Base-by-base conservation (phyloP, 805 yeast genomes). In the Saturnispora halmiae region DNA sequence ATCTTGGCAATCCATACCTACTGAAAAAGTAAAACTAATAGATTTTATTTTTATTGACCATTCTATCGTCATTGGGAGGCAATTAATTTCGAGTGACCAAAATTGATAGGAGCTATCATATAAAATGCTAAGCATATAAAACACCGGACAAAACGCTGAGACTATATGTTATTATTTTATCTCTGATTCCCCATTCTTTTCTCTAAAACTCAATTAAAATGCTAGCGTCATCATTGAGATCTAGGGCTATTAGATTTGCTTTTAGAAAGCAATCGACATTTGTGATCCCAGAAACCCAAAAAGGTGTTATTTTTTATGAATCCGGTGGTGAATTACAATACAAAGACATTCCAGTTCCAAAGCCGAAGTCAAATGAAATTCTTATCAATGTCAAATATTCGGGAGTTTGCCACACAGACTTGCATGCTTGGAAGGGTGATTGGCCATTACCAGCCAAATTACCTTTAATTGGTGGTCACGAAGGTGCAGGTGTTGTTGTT, bases 331-430 rank as follows among this genome's bases (percentile, higher is more conserved):
- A 73, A 42, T 64, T 82, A 54, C 64, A 64, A 50, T 79, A 78
- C 72, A 73, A 72, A 60, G 87, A 82, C 52, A 73, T 83, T 45
- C 81, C 86, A 45, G 88, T 84, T 42, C 73, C 84, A 58, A 60
- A 47, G 35, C 83, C 83, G 58, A 73, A 73, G 59, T 64, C 83
- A 47, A 75, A 69, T 55, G 83, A 78, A 61, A 63, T 78, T 44
- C 67, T 78, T 58, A 68, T 78, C 53, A 72, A 78, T 55, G 79
- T 78, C 57, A 77, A 76, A 63, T 78, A 75, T 65, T 77, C 84
- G 10, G 84, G 84, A 62, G 83, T 78, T 43, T 78, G 84, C 59
- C 84, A 78, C 67, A 77, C 83, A 22, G 84, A 78, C 58, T 71
- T 78, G 58, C 84, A 78, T 64, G 83, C 83, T 32, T 76, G 81